Evolutionary conservation across 169 alveolate species (phyloP), one percentile per base, ranked within the genome.

Genomic region (Sarcocystis neurona): DNA sequence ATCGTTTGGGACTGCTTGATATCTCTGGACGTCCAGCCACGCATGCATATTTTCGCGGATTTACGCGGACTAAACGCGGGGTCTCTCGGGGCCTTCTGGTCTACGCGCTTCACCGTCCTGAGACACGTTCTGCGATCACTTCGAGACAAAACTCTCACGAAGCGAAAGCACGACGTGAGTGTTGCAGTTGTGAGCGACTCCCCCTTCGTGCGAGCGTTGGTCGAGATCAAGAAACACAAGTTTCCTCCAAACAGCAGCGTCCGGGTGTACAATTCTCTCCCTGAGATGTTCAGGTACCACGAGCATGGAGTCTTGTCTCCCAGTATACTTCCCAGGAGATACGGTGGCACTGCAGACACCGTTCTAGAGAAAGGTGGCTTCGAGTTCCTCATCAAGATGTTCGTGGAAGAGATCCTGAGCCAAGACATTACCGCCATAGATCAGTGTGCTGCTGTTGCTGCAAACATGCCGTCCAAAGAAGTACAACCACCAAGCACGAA

Each of bases 351-450:
- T 12, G 39, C 58, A 15, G 82, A 72, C 56, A n/a, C 41, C 27
- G 56, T 39, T 12, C 53, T 72, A 4, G 34, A n/a, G 23, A 43
- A 41, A n/a, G 82, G 46, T 18, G 82, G 82, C 12, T 56, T 72
- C 15, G 82, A 72, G 82, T 72, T 23, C 53, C 18, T 72, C 39
- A 43, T 72, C n/a, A 39, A 48, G 0, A 23, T 72, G 39, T 72
- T 72, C 53, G 82, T 72, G 56, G 82, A 72, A 72, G 82, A 72
- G 41, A 72, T 72, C 82, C 82, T 72, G n/a, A n/a, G n/a, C n/a
- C n/a, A n/a, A n/a, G n/a, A n/a, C n/a, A n/a, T n/a, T n/a, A n/a
- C n/a, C n/a, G n/a, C n/a, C n/a, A n/a, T n/a, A n/a, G n/a, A n/a
- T n/a, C n/a, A n/a, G n/a, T n/a, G n/a, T n/a, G n/a, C n/a, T n/a